Percentiles rank a stretch among this genome's conserved stretches.
These are phyloP conservation scores for Monosporascus sp. DNA, from an alignment of 2,329 filamentous ascomycete species.

Conservation along the genomic window DNA sequence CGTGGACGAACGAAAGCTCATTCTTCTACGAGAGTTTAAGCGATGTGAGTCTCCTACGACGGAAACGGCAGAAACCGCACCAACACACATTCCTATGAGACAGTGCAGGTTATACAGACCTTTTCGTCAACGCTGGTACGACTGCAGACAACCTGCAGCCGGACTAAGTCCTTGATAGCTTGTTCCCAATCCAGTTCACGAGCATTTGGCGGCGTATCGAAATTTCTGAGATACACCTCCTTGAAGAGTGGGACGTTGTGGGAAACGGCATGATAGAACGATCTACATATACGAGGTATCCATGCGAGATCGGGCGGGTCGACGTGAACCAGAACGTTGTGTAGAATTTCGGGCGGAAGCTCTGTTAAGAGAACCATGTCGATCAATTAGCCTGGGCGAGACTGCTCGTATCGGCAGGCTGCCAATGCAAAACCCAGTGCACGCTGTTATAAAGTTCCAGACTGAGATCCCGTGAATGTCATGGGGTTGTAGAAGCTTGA, in stretches of 20 bases:
- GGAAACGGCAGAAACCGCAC: no score
- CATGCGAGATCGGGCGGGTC: slow-evolving; percentile 50
- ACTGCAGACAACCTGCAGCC: slow-evolving; percentile 37
- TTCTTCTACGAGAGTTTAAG: slow-evolving; percentile 24
- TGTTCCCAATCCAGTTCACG: slow-evolving; percentile 35
- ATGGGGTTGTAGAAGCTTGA: no score
- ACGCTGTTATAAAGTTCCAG: no score
- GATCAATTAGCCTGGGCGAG: neutral
- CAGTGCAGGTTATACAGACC: slow-evolving; percentile 23
- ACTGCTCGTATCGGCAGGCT: no score
- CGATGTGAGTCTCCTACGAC: neutral
- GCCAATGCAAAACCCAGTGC: no score
- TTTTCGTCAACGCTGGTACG: slow-evolving; percentile 29
- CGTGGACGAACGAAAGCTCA: slow-evolving; percentile 43
- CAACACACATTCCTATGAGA: neutral
- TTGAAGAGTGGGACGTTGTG: slow-evolving; percentile 56
- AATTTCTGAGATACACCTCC: slow-evolving; percentile 51
- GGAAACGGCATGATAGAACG: slow-evolving; percentile 48
- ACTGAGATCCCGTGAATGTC: no score
- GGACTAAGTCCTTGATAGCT: slow-evolving; percentile 38
- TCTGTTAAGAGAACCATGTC: slow-evolving; percentile 29
- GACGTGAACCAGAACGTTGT: slow-evolving; percentile 53
- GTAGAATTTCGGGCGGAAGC: slow-evolving; percentile 58
- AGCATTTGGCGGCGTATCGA: slow-evolving; percentile 38
- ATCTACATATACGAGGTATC: slow-evolving; percentile 46